A percentile compares a stretch with the other conserved stretches of the same genome.
phyloP scores from a whole-genome alignment of 1,139 yeast species.

The Scheffersomyces quercinus region DNA sequence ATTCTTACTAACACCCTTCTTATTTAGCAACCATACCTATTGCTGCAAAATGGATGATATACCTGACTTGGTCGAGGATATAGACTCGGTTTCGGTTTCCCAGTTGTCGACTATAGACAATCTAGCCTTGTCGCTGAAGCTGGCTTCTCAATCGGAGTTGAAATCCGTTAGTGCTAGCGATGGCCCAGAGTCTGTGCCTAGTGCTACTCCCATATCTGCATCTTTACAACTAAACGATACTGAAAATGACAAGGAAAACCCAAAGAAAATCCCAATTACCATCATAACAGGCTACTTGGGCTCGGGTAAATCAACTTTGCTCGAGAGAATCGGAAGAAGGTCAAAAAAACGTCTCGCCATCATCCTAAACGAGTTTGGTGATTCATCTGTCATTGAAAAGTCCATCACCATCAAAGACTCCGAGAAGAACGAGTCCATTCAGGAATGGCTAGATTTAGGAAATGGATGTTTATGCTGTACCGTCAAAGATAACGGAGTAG shows the following conservation, averaged over 20 bases:
- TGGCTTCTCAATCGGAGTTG: no score
- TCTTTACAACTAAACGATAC: not conserved
- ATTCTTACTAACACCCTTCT: no score
- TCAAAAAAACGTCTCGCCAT: slow-evolving; percentile 80
- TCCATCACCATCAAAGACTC: slow-evolving; percentile 74
- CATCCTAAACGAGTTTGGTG: slow-evolving; percentile 88
- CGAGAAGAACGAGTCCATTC: slow-evolving; percentile 53
- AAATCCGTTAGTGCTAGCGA: no score
- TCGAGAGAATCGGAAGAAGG: slow-evolving; percentile 69
- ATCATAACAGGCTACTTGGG: slow-evolving; percentile 95
- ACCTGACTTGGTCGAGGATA: slow-evolving; percentile 50
- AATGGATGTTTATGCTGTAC: slow-evolving; percentile 97
- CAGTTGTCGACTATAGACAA: no score
- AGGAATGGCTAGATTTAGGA: slow-evolving; percentile 95
- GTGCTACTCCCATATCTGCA: no score
- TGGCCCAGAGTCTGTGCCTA: no score
- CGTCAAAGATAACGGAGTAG: slow-evolving; percentile 90
- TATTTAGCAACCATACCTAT: no score
- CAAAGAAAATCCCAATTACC: slow-evolving; percentile 77
- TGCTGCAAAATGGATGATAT: slow-evolving; percentile 40
- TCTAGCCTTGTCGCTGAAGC: no score
- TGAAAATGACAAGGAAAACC: slow-evolving; percentile 9
- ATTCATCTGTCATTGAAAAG: slow-evolving; percentile 85
- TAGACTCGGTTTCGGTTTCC: no score
- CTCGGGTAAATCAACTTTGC: slow-evolving; percentile 87